These are phyloP conservation scores for Fusarium multiceps DNA, from an alignment of 2,329 filamentous ascomycete genomes.

Conservation along the genomic window DNA sequence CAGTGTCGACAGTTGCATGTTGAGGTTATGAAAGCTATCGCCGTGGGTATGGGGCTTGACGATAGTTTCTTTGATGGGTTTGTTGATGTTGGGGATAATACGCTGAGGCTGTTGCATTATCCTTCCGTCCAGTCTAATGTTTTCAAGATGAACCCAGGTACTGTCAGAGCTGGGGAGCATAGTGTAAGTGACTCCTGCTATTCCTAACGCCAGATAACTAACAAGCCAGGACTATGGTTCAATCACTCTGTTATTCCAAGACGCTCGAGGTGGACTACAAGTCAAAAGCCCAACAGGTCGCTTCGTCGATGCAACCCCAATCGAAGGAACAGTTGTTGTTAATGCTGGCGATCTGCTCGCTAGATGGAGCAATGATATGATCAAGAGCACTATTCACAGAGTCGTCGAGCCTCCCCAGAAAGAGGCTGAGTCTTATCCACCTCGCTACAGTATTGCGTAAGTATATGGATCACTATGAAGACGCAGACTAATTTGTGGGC, in stretches of 20 bases:
- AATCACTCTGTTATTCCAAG: conserved; percentile 72
- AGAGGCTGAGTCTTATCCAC: conserved; percentile 70
- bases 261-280: conserved; percentile 65
- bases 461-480: conserved; percentile 41
- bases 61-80: conserved; percentile 80
- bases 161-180: conserved; percentile 83
- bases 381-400: conserved; percentile 89
- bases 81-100: conserved; percentile 77
- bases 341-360: conserved; percentile 90
- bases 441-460: conserved; percentile 86
- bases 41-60: conserved; percentile 80
- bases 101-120: conserved; percentile 80
- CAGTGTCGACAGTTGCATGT: conserved; percentile 79
- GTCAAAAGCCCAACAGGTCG: conserved; percentile 76
- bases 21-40: conserved; percentile 85
- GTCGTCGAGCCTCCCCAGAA: conserved; percentile 84
- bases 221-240: conserved; percentile 64
- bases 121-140: conserved; percentile 73
- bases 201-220: not conserved
- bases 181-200: conserved; percentile 55
- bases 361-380: conserved; percentile 90
- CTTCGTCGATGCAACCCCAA: conserved; percentile 86
- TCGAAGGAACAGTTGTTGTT: conserved; percentile 83
- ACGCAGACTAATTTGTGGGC: conserved; percentile 2
- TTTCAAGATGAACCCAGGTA: conserved; percentile 73